Percentiles rank a stretch among this genome's conserved stretches.
Evolutionary conservation across 305 asterid species (phyloP).

Genomic region (Fraxinus floribunda): DNA sequence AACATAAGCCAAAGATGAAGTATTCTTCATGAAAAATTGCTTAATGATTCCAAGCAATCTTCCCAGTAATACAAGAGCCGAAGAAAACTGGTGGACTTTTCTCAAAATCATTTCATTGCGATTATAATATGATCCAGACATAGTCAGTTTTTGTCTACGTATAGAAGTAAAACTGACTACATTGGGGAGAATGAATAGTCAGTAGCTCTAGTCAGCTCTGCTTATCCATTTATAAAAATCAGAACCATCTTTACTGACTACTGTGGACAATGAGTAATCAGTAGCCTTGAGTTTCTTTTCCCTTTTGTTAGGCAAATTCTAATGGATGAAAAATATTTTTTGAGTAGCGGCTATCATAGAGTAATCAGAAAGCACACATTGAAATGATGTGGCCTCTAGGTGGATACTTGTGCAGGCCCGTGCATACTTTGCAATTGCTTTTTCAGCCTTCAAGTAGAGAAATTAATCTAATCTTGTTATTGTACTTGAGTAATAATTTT

Average conservation of each 20-base stretch:
- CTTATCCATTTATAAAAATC: background rate
- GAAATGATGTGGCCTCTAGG: background rate
- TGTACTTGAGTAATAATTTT: slow-evolving; percentile 9
- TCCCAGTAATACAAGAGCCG: background rate
- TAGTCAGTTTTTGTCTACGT: background rate
- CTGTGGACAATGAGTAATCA: background rate
- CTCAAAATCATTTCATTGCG: background rate
- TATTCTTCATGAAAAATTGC: background rate
- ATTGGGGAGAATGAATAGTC: background rate
- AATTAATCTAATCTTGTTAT: background rate
- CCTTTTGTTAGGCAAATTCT: background rate
- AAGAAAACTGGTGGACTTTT: background rate
- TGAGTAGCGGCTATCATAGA: background rate
- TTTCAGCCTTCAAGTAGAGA: background rate
- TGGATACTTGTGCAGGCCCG: background rate
- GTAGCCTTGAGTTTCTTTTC: background rate
- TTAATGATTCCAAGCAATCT: background rate
- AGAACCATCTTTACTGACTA: background rate
- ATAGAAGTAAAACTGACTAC: background rate
- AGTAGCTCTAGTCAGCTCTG: background rate
- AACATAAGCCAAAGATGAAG: background rate
- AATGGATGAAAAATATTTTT: background rate
- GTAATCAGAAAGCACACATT: background rate
- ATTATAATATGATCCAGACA: background rate
- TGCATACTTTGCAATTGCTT: background rate